These are phyloP conservation scores for Amaranthus tricolor DNA, from an alignment of 179 eudicot species.

Conservation along the genomic window DNA sequence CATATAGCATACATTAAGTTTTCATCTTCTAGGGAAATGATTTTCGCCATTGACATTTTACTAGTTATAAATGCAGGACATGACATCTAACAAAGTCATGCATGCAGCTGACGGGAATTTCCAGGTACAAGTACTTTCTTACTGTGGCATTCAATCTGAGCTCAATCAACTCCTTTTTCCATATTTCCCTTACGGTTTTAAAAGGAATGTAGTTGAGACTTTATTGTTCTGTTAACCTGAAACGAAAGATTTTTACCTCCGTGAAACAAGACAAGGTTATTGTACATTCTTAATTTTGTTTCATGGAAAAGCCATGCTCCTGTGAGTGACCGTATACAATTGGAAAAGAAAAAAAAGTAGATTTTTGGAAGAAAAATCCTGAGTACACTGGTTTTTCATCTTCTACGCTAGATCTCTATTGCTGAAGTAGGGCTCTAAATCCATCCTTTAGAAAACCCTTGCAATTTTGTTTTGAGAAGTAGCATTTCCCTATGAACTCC, in stretches of 20 bases:
- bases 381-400: too few relatives aligned
- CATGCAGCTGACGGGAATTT: slow-evolving; percentile 20
- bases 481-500: too few relatives aligned
- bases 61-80: slow-evolving; percentile 34
- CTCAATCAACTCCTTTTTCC: neutral
- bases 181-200: neutral
- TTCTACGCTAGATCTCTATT: too few relatives aligned
- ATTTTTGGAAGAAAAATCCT: too few relatives aligned
- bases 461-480: too few relatives aligned
- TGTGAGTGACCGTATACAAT: too few relatives aligned
- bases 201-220: neutral
- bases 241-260: neutral
- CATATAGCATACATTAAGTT: neutral
- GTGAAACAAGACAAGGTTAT: too few relatives aligned
- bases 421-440: too few relatives aligned
- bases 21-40: neutral
- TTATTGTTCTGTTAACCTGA: neutral
- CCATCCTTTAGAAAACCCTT: too few relatives aligned
- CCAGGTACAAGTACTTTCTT: slow-evolving; percentile 16
- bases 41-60: neutral
- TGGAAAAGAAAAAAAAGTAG: too few relatives aligned
- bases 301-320: too few relatives aligned
- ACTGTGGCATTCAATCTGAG: neutral
- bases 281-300: too few relatives aligned
- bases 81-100: slow-evolving; percentile 25